Evolutionary conservation across 345 rosid species (phyloP), one percentile per base, ranked within the genome.

Genomic region (Leavenworthia alabamica): DNA sequence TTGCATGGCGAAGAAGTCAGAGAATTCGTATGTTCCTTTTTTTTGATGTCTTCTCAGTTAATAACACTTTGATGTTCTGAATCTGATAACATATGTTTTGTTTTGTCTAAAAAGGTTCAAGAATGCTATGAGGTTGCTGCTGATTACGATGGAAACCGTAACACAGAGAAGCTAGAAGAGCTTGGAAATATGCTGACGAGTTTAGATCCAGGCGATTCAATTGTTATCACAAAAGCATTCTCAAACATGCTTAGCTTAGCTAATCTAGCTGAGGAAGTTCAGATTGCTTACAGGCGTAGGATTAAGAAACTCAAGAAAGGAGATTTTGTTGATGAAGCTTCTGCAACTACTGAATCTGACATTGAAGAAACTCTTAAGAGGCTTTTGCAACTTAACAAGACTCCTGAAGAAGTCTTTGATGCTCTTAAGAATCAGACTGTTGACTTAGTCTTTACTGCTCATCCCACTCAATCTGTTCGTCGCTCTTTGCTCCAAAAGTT

Each of bases 211-310:
- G 98, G 98, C 39, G 98, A 92, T 62, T 85, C 96, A 0, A 92
- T 92, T 58, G 98, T 92, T 2, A 65, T 92, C 62, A 79, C 98
- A 0, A 92, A 92, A 60, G 74, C 98, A 10, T 92, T 92, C 70
- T 74, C 97, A 51, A 89, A 90, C 80, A 93, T 93, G 99, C 97
- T 93, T 72, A 93, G 77, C 72, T 72, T 93, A 78, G 99, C 95
- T 48, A 93, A 93, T 73, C 58, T 93, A 48, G 97, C 99, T 5
- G 99, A 93, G 73, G 99, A 93, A 77, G 97, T 93, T 64, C 99
- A 93, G 74, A 93, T 93, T 74, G 99, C 97, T 0, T 74, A 80
- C 76, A 45, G 99, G 15, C 74, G 97, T 20, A 73, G 99, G 77
- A 72, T 65, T 8, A 86, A 78, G 75, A 86, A 84, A 67, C 80